phyloP scores from a whole-genome alignment of 1,139 yeast species.

The Geotrichum restrictum region DNA sequence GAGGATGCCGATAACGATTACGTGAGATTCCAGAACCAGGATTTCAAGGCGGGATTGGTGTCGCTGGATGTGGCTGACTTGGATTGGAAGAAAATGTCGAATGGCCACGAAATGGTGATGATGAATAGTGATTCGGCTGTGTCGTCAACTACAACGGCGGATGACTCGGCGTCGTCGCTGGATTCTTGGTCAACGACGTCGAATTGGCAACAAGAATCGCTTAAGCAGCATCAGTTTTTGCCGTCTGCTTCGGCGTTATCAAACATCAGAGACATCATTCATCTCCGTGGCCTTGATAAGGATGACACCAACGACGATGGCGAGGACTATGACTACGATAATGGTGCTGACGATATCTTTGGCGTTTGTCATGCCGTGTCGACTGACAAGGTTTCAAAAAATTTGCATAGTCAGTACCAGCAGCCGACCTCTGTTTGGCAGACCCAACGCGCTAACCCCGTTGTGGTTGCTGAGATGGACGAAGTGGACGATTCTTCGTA shows the following conservation, averaged over 20 bases:
- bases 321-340: too few relatives aligned
- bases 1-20: slow-evolving; percentile 28
- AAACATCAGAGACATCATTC: slow-evolving; percentile 4
- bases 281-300: not conserved
- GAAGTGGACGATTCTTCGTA: slow-evolving; percentile 16
- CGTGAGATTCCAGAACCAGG: slow-evolving; percentile 2
- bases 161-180: not conserved
- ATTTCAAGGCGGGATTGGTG: slow-evolving; percentile 4
- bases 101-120: not conserved
- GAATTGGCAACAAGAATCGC: not conserved
- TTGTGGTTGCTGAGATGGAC: not conserved
- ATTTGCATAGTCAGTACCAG: too few relatives aligned
- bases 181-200: not conserved
- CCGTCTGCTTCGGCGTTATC: not conserved
- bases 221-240: not conserved
- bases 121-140: not conserved
- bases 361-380: too few relatives aligned
- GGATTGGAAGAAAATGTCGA: slow-evolving; percentile 12
- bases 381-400: too few relatives aligned
- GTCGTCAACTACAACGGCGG: not conserved
- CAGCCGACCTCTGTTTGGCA: too few relatives aligned
- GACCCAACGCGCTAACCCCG: too few relatives aligned
- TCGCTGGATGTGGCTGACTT: slow-evolving; percentile 6
- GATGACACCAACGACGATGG: too few relatives aligned
- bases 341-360: too few relatives aligned